phyloP scores from a whole-genome alignment of 2,329 filamentous ascomycete genomes.

The Sclerotinia nivalis region DNA sequence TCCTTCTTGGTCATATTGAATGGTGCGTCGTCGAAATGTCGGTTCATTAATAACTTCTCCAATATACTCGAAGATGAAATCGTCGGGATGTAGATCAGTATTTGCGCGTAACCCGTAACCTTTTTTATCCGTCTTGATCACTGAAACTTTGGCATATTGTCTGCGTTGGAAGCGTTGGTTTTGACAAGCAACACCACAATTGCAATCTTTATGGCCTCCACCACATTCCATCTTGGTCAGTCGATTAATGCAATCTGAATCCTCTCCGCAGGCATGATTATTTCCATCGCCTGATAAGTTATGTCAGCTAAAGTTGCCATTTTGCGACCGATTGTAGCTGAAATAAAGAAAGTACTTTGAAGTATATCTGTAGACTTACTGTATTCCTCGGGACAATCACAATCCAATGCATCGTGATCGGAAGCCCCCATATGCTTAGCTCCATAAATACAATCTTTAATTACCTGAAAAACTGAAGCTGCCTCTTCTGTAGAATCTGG shows the following conservation, averaged over 20 bases:
- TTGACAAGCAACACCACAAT: constrained; percentile 83
- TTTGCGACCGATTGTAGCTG: neutral
- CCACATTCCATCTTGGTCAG: constrained; percentile 97
- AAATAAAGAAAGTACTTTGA: constrained; percentile 4
- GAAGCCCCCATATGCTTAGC: constrained; percentile 89
- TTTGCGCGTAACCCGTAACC: constrained; percentile 89
- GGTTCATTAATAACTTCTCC: constrained; percentile 96
- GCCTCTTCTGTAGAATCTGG: constrained; percentile 79
- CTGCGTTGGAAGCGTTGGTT: constrained; percentile 93
- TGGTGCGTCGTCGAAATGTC: constrained; percentile 84
- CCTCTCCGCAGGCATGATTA: constrained; percentile 90
- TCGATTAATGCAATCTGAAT: constrained; percentile 98
- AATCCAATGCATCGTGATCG: constrained; percentile 87
- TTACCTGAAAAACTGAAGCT: constrained; percentile 73
- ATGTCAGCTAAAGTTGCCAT: constrained; percentile 39
- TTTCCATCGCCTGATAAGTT: constrained; percentile 53
- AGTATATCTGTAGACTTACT: constrained; percentile 61
- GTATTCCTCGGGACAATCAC: constrained; percentile 93
- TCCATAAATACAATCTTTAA: constrained; percentile 84
- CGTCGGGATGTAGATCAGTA: constrained; percentile 71
- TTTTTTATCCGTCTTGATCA: constrained; percentile 98
- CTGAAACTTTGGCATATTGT: constrained; percentile 86
- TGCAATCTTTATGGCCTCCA: constrained; percentile 64
- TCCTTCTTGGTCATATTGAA: constrained; percentile 90
- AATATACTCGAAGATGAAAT: constrained; percentile 98